A percentile compares a stretch with the other conserved stretches of the same genome.
phyloP scores from a whole-genome alignment of 129 eudicot species.

The Chrysanthemum lavandulifolium region DNA sequence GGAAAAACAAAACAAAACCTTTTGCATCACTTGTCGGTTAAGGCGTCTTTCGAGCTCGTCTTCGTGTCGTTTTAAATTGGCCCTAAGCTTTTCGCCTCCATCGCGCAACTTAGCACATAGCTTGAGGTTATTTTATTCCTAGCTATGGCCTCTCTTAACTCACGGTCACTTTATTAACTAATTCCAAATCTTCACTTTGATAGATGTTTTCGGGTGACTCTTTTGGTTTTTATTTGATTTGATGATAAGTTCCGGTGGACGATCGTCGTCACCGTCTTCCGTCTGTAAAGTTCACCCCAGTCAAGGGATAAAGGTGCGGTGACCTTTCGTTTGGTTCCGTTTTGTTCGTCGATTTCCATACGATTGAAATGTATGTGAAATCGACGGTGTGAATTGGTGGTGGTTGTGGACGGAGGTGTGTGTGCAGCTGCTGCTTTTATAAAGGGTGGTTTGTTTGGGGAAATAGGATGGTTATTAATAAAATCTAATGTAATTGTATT shows the following conservation, averaged over 20 bases:
- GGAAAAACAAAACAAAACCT: constrained; percentile 41
- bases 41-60: constrained; percentile 38
- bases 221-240: background rate
- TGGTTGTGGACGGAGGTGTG: too few species aligned
- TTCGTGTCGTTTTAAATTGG: constrained; percentile 20
- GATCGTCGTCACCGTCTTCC: constrained; percentile 38
- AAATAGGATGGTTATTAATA: too few species aligned
- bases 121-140: background rate
- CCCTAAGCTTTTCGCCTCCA: constrained; percentile 45
- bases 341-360: constrained; percentile 36
- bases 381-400: background rate
- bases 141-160: constrained; percentile 9
- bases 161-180: constrained; percentile 20
- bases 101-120: constrained; percentile 30
- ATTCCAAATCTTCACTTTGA: constrained; percentile 11
- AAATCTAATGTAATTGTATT: too few species aligned
- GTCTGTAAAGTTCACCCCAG: constrained; percentile 29
- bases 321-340: constrained; percentile 19
- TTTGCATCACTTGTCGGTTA: background rate
- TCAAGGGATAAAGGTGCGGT: constrained; percentile 20
- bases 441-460: too few species aligned
- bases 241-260: constrained; percentile 26
- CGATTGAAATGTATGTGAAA: constrained; percentile 34
- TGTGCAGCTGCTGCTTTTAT: too few species aligned
- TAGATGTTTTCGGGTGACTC: background rate